A percentile compares a stretch with the other conserved stretches of the same genome.
phyloP scores from a whole-genome alignment of 2,329 filamentous ascomycete species.

The Periconia sp. region DNA sequence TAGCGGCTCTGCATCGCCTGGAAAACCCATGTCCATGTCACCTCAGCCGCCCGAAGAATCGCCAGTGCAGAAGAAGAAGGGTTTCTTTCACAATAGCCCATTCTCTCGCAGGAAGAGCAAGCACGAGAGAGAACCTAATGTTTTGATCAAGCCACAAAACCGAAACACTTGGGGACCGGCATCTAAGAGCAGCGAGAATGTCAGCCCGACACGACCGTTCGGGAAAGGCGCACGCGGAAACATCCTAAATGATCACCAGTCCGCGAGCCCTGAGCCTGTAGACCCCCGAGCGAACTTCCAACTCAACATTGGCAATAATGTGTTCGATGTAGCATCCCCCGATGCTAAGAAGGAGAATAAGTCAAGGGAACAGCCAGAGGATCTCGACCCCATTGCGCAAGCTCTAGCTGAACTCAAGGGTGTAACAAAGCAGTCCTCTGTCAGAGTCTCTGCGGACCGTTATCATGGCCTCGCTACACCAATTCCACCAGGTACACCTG shows the following conservation, averaged over 20 bases:
- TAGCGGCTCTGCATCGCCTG: constrained; percentile 75
- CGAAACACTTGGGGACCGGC: constrained; percentile 62
- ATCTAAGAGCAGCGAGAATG: constrained; percentile 48
- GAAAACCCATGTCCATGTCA: constrained; percentile 59
- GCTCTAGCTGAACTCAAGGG: constrained; percentile 93
- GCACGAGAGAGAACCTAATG: constrained; percentile 70
- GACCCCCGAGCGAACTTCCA: constrained; percentile 93
- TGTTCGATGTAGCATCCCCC: constrained; percentile 87
- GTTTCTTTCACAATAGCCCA: constrained; percentile 92
- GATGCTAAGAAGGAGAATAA: constrained; percentile 61
- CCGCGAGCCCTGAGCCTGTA: constrained; percentile 72
- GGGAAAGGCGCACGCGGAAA: constrained; percentile 33
- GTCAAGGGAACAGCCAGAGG: constrained; percentile 57
- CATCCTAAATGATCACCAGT: constrained; percentile 38
- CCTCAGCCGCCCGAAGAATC: constrained; percentile 35
- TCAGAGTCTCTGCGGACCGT: constrained; percentile 90
- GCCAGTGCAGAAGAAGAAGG: constrained; percentile 73
- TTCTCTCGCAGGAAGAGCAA: constrained; percentile 90
- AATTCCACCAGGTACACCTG: constrained; percentile 54
- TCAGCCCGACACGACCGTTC: constrained; percentile 51
- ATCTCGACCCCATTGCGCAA: constrained; percentile 85
- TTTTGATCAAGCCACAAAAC: constrained; percentile 45
- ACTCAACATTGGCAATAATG: constrained; percentile 92
- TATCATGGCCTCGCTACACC: constrained; percentile 94
- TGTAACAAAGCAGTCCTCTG: constrained; percentile 78